Evolutionary conservation across 2,329 filamentous ascomycete genomes (phyloP).

Genomic region (Harringtonia aguacate): DNA sequence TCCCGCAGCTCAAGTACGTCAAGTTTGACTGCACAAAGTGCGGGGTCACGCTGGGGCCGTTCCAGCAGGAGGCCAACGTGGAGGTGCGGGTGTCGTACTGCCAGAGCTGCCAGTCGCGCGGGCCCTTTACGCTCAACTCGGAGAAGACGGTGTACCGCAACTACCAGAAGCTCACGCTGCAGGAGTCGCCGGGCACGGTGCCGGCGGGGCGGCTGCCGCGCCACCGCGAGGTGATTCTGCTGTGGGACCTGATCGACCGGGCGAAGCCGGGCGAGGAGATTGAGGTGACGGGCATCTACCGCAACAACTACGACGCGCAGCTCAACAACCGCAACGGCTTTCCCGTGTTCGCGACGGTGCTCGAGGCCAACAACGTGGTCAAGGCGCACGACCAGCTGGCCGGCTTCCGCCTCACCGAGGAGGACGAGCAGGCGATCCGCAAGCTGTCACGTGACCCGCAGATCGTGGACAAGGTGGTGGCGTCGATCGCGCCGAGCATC

Average conservation of each 20-base stretch:
- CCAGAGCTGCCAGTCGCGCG: conserved; percentile 89
- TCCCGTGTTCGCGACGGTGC: conserved; percentile 92
- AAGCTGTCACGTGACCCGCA: conserved; percentile 79
- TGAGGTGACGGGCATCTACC: conserved; percentile 91
- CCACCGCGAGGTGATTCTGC: conserved; percentile 84
- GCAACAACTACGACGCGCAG: conserved; percentile 96
- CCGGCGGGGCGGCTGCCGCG: conserved; percentile 90
- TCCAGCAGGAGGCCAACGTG: conserved; percentile 92
- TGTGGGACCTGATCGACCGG: conserved; percentile 94
- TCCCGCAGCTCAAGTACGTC: conserved; percentile 96
- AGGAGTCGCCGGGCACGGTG: conserved; percentile 94
- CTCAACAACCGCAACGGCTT: conserved; percentile 98
- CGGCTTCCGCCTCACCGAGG: conserved; percentile 88
- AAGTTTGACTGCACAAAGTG: conserved; percentile 97
- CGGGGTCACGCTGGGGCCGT: conserved; percentile 81
- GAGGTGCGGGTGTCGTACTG: conserved; percentile 96
- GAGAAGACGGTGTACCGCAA: conserved; percentile 98
- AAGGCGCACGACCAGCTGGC: conserved; percentile 97
- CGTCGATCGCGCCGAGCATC: conserved; percentile 92
- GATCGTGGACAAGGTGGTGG: conserved; percentile 85
- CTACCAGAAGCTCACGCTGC: conserved; percentile 94
- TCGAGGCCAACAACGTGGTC: conserved; percentile 94
- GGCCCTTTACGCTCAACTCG: conserved; percentile 90
- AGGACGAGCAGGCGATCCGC: conserved; percentile 87
- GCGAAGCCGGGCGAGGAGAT: conserved; percentile 98